Evolutionary conservation across 768 basidiomycete genomes (phyloP).

Genomic region (Leccinum subgranulosum): DNA sequence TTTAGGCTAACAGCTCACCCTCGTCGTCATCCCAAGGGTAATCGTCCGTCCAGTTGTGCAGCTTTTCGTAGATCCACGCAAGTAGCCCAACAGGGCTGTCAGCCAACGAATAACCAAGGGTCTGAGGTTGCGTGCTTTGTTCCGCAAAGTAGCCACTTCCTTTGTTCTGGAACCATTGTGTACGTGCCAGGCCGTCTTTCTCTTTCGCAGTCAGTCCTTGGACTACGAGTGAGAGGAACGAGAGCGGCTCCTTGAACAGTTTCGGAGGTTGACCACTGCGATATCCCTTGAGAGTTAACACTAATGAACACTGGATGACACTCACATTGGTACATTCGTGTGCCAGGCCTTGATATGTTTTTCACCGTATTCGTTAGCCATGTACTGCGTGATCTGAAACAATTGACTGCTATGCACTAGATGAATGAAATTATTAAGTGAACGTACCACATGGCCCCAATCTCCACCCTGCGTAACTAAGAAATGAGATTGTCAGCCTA

Average conservation of each 20-base stretch:
- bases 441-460: conserved; percentile 40
- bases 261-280: conserved; percentile 25
- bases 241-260: conserved; percentile 22
- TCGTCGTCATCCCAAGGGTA: conserved; percentile 61
- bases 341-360: conserved; percentile 52
- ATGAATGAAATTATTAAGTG: background rate
- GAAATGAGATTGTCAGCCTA: background rate
- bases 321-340: conserved; percentile 45
- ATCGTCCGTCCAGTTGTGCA: conserved; percentile 45
- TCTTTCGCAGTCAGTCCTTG: conserved; percentile 29
- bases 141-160: conserved; percentile 31
- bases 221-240: conserved; percentile 26
- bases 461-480: conserved; percentile 50
- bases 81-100: conserved; percentile 59
- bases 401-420: background rate
- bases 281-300: background rate
- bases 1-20: conserved; percentile 28
- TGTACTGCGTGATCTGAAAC: conserved; percentile 34
- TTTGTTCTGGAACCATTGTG: conserved; percentile 13
- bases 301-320: background rate
- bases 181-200: conserved; percentile 20
- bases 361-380: conserved; percentile 35
- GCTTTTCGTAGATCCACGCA: conserved; percentile 54
- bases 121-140: conserved; percentile 48
- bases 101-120: conserved; percentile 49